A percentile compares a stretch with the other conserved stretches of the same genome.
phyloP scores from a whole-genome alignment of 768 basidiomycete genomes.

The Boletus pseudopeckii region DNA sequence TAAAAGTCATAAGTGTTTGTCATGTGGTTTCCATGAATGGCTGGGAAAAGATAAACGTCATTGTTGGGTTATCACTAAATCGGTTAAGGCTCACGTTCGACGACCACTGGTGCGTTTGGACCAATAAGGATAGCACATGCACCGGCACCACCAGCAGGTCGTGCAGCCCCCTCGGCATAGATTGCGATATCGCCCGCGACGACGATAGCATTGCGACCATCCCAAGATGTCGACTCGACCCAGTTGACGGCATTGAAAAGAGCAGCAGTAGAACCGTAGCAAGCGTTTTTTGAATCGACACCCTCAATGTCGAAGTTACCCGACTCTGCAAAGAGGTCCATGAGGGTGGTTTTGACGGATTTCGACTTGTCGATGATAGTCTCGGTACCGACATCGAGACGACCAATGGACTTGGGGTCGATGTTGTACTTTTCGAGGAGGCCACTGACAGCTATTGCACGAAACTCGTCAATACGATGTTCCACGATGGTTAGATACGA shows the following conservation, averaged over 20 bases:
- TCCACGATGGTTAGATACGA: background rate
- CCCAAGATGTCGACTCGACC: conserved; percentile 95
- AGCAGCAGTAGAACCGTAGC: conserved; percentile 98
- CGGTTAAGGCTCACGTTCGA: conserved; percentile 74
- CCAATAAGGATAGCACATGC: conserved; percentile 94
- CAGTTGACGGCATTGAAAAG: conserved; percentile 99
- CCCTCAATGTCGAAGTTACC: conserved; percentile 98
- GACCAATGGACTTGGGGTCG: conserved; percentile 94
- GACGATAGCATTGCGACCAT: conserved; percentile 95
- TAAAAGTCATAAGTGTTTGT: conserved; percentile 98
- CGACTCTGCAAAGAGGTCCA: conserved; percentile 92
- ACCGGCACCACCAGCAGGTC: conserved; percentile 96
- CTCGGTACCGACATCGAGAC: conserved; percentile 97
- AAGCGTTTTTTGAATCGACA: conserved; percentile 98
- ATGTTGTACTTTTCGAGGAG: conserved; percentile 93
- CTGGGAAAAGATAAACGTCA: conserved; percentile 40
- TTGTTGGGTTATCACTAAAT: background rate
- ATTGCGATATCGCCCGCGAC: conserved; percentile 97
- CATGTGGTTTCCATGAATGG: conserved; percentile 96
- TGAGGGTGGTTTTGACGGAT: conserved; percentile 95
- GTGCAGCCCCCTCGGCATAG: conserved; percentile 92
- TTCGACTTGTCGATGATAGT: conserved; percentile 99
- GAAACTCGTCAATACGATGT: background rate
- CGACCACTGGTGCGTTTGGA: conserved; percentile 89
- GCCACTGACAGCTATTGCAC: conserved; percentile 71